Evolutionary conservation across 129 eudicot species (phyloP).

Genomic region (Smallanthus sonchifolius): DNA sequence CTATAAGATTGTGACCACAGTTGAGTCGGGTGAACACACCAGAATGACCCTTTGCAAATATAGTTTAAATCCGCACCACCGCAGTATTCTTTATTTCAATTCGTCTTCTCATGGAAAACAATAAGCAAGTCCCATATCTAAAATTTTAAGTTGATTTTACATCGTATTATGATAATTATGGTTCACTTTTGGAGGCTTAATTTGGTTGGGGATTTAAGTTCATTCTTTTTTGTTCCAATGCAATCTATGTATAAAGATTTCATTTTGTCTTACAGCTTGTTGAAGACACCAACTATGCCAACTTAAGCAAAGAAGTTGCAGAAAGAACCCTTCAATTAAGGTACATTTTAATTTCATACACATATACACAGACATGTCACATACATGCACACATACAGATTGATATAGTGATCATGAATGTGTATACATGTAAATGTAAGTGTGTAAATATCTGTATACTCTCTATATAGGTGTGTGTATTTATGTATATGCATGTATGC

Average conservation of each 20-base stretch:
- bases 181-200: background rate
- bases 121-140: background rate
- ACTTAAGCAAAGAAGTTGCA: slow-evolving; percentile 76
- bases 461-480: background rate
- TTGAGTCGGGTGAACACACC: background rate
- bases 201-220: background rate
- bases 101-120: background rate
- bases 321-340: slow-evolving; percentile 75
- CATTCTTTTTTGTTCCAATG: background rate
- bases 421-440: background rate
- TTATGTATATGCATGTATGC: background rate
- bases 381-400: background rate
- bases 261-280: slow-evolving; percentile 60
- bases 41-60: background rate
- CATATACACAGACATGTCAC: too few relatives aligned
- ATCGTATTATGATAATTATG: background rate
- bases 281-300: slow-evolving; percentile 62
- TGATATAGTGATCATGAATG: background rate
- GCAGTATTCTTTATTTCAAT: background rate
- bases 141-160: background rate
- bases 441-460: background rate
- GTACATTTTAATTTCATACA: slow-evolving; percentile 36
- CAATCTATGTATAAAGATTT: slow-evolving; percentile 12
- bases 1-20: slow-evolving; percentile 6
- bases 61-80: background rate